A percentile compares a stretch with the other conserved stretches of the same genome.
These are phyloP conservation scores for Botrytis fragariae DNA, from an alignment of 2,329 filamentous ascomycete genomes.

Conservation along the genomic window DNA sequence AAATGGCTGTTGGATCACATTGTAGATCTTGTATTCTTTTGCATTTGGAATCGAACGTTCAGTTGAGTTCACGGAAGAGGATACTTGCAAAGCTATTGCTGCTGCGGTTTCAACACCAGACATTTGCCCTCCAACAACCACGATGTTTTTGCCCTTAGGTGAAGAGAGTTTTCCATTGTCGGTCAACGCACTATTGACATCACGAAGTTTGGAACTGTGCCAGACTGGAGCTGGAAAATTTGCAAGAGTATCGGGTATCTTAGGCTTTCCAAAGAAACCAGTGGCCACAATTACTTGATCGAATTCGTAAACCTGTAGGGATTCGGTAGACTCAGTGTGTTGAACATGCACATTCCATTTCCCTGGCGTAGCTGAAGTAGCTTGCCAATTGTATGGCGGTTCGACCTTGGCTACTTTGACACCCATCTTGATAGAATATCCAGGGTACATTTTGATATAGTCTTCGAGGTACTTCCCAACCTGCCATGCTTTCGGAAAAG, in stretches of 20 bases:
- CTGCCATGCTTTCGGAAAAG: conserved; percentile 75
- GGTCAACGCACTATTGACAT: conserved; percentile 49
- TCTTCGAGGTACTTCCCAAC: conserved; percentile 67
- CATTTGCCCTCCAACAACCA: conserved; percentile 78
- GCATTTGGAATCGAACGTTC: conserved; percentile 44
- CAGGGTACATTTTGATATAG: conserved; percentile 58
- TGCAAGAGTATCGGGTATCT: conserved; percentile 48
- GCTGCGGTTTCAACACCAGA: conserved; percentile 76
- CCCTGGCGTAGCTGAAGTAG: background rate
- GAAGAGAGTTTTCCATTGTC: conserved; percentile 34
- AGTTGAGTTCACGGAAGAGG: conserved; percentile 57
- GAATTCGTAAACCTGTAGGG: conserved; percentile 44
- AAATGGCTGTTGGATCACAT: conserved; percentile 66
- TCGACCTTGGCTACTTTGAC: conserved; percentile 28
- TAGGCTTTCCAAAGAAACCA: conserved; percentile 69
- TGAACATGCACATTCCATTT: conserved; percentile 30
- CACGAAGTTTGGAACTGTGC: conserved; percentile 67
- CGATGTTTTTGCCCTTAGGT: conserved; percentile 55
- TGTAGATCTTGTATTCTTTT: conserved; percentile 59
- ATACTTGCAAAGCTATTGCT: conserved; percentile 69
- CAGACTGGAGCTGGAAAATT: conserved; percentile 48
- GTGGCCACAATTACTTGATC: conserved; percentile 71
- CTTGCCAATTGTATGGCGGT: conserved; percentile 7
- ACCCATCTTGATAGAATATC: conserved; percentile 30
- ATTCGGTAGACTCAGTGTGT: background rate